phyloP scores from a whole-genome alignment of 78 protist species.

The Isochrysis galbana region DNA sequence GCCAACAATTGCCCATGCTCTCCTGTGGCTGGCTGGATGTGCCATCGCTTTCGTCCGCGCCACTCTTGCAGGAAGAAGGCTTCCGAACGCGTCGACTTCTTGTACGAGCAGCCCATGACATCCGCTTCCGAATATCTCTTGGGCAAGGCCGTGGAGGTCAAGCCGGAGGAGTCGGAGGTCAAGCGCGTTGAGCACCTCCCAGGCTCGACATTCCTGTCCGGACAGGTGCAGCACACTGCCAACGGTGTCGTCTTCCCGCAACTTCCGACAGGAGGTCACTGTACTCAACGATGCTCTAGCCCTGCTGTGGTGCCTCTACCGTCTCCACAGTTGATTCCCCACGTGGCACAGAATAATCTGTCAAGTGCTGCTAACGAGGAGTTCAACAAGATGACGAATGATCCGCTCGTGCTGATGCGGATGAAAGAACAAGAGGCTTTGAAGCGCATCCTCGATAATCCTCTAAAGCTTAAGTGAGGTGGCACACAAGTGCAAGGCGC shows the following conservation, averaged over 20 bases:
- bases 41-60: neutral
- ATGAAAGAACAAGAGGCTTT: neutral
- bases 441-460: neutral
- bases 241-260: too few species aligned
- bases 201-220: neutral
- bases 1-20: neutral
- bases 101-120: neutral
- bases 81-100: slow-evolving; percentile 7
- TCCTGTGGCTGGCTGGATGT: neutral
- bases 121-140: neutral
- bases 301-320: too few species aligned
- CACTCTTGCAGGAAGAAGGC: neutral
- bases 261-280: too few species aligned
- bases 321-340: too few species aligned
- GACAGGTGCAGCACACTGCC: neutral
- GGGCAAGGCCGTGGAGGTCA: slow-evolving; percentile 4
- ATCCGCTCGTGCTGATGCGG: slow-evolving; percentile 10
- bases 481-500: too few species aligned
- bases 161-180: neutral
- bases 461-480: neutral
- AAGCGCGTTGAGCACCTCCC: slow-evolving; percentile 17
- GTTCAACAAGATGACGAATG: slow-evolving; percentile 19
- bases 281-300: too few species aligned
- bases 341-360: too few species aligned
- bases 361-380: too few species aligned